Evolutionary conservation across 345 rosid species (phyloP), one percentile per base, ranked within the genome.

Genomic region (Dovyalis caffra): DNA sequence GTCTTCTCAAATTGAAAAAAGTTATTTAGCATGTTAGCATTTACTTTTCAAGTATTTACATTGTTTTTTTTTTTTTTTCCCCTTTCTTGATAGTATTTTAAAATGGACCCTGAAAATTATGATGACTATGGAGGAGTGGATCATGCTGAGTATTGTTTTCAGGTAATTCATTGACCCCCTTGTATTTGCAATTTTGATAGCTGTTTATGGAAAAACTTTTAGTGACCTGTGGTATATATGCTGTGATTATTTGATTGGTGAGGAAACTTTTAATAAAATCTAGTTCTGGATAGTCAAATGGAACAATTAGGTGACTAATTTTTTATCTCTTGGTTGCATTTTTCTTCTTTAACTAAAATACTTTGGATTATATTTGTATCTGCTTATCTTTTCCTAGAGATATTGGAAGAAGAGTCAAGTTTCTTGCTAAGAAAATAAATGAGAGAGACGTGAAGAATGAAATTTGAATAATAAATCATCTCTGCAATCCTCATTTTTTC

Each of bases 81-180:
- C 43, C 69, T 64, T 32, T 26, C 37, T 74, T 72, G 38, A 34
- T 34, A 77, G 80, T 77, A 77, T 67, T 77, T 77, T 37, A 77
- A 77, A 72, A 77, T 77, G 80, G 76, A 77, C 33, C 56, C 80
- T 38, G 72, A 71, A 20, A 77, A 72, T 57, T 77, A 66, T 66
- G 71, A 77, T 23, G 40, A 43, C 60, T 77, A 77, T 77, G 80
- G 80, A 60, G 80, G 80, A 72, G 58, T 77, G 29, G 37, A 77
- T 43, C 80, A 77, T 77, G 76, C 70, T 1, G 80, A 77, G 64
- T 77, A 77, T 60, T 77, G 80, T 74, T 71, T 66, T 64, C 53
- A 68, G 80, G 80, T 72, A 68, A 56, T 20, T 64, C 33, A 38
- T 43, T 43, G 31, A 53, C 37, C 53, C 77, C 66, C 32, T 26